Evolutionary conservation across 768 basidiomycete species (phyloP).

Genomic region (Mrakia frigida): DNA sequence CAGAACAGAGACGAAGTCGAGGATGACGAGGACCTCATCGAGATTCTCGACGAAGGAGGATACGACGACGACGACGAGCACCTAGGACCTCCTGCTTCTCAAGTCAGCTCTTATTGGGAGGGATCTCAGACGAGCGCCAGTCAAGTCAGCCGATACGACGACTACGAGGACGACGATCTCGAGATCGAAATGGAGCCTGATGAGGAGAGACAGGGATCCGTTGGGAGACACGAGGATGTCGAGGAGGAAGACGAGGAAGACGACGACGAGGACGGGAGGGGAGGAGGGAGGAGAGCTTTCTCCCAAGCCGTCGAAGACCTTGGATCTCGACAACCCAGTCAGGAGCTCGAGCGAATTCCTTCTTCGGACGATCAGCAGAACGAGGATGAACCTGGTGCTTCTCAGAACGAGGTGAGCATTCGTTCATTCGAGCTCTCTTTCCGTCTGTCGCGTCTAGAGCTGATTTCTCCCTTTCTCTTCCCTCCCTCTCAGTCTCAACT

Average conservation of each 20-base stretch:
- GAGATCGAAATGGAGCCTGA: not conserved
- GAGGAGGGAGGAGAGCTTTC: not conserved
- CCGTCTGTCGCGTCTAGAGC: too few species aligned
- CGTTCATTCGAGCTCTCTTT: too few species aligned
- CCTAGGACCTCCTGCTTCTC: not conserved
- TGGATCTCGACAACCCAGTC: not conserved
- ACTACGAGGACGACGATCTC: not conserved
- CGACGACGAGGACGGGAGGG: not conserved
- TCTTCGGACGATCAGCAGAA: not conserved
- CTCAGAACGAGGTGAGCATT: too few species aligned
- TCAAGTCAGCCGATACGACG: not conserved
- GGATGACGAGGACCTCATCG: too few species aligned
- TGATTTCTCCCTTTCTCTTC: not conserved
- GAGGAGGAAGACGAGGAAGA: not conserved
- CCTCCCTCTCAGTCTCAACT: not conserved
- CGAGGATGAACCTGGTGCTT: too few species aligned
- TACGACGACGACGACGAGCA: not conserved
- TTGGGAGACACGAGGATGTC: not conserved
- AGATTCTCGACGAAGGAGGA: not conserved
- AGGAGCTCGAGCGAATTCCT: not conserved
- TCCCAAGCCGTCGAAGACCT: not conserved
- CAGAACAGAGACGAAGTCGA: too few species aligned
- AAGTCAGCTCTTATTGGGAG: not conserved
- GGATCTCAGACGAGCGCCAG: not conserved
- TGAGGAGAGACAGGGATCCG: not conserved